Evolutionary conservation across 306 rosid genomes (phyloP), one percentile per base, ranked within the genome.

Genomic region (Herpetospermum pedunculosum): DNA sequence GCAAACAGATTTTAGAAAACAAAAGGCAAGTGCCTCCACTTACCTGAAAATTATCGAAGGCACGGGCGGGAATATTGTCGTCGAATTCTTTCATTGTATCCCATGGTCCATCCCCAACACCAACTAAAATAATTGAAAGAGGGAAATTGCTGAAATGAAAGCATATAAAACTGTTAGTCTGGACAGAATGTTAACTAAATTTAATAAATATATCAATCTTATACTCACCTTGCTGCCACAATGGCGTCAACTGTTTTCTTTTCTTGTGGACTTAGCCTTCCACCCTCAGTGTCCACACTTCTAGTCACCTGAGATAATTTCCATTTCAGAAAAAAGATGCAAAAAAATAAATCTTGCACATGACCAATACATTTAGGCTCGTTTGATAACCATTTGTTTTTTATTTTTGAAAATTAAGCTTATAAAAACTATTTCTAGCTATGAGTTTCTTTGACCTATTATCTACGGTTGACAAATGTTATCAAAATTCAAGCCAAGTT

Each of bases 91-190:
- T 85, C 99, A 94, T 94, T 92, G 82, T 94, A 82, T 94, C 97
- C 99, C 99, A 94, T 28, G 99, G 99, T 48, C 99, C 99, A 83
- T 94, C 99, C 75, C 99, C 99, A 75, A 94, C 99, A 62, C 99
- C 99, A 64, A 91, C 95, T 82, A 94, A 78, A 65, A 94, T 81
- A 76, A 94, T 94, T 72, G 99, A 94, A 50, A 94, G 91, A 26
- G 99, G 99, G 63, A 84, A 88, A 55, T 94, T 89, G 81, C 99
- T 94, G 92, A 37, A 58, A 80, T 70, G 68, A 77, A 35, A 47
- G 59, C 63, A 1, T 76, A 55, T 26, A 26, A 37, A 38, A 64
- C 30, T 69, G 75, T 15, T 40, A 70, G 63, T 35, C 77, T 23
- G 67, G 44, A 60, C 35, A 47, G 78, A 77, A 5, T 65, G 74